Evolutionary conservation across 2,329 filamentous ascomycete species (phyloP).

Genomic region (Chaetomium olivaceum): DNA sequence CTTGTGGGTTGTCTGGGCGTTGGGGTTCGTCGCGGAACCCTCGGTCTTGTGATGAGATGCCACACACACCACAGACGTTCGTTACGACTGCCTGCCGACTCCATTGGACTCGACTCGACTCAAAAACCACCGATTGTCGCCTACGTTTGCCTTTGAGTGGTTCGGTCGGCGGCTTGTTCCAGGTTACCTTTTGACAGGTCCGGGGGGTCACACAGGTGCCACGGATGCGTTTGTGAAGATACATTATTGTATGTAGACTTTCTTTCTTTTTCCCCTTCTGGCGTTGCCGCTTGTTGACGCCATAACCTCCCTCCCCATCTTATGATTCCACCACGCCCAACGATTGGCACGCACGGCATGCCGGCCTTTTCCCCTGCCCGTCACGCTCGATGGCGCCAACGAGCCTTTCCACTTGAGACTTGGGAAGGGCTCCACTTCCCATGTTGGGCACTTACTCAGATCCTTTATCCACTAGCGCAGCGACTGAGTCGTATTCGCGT

Average conservation of each 20-base stretch:
- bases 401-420: background rate
- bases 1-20: background rate
- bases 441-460: slow-evolving; percentile 23
- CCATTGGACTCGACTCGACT: no score
- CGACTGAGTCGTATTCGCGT: slow-evolving; percentile 27
- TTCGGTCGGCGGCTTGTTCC: background rate
- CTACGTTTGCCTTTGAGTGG: background rate
- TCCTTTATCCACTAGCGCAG: slow-evolving; percentile 20
- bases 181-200: background rate
- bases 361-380: background rate
- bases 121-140: no score
- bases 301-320: background rate
- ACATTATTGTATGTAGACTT: no score
- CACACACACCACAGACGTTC: no score
- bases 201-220: no score
- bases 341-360: background rate
- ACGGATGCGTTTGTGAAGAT: no score
- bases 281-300: background rate
- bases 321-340: background rate
- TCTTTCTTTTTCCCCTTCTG: background rate
- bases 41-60: background rate
- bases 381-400: slow-evolving; percentile 9
- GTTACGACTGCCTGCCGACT: background rate
- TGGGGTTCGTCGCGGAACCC: background rate
- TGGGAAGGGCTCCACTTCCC: background rate